phyloP scores from a whole-genome alignment of 495 filamentous ascomycete genomes.

The Melanomma pulvis-pyrius region DNA sequence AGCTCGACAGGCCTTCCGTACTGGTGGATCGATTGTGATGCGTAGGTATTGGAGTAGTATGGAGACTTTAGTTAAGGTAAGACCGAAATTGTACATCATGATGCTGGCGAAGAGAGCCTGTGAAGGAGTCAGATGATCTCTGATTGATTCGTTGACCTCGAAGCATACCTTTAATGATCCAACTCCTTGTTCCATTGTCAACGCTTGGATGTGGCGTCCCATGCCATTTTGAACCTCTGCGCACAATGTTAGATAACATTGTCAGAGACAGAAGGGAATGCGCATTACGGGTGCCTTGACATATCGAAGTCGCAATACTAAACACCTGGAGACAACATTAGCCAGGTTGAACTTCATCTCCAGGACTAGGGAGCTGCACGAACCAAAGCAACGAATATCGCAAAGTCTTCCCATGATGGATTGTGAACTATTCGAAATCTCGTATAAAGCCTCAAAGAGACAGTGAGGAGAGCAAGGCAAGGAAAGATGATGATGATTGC shows the following conservation, averaged over 20 bases:
- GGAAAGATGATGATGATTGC: slow-evolving; percentile 23
- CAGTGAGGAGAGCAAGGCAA: slow-evolving; percentile 7
- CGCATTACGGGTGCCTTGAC: slow-evolving; percentile 19
- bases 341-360: too few species aligned
- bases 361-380: background rate
- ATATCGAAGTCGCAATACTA: slow-evolving; percentile 26
- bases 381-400: slow-evolving; percentile 22
- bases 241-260: background rate
- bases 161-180: slow-evolving; percentile 18
- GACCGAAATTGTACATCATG: slow-evolving; percentile 29
- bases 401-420: slow-evolving; percentile 17
- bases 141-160: background rate
- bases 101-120: slow-evolving; percentile 31
- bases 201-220: slow-evolving; percentile 18
- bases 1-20: slow-evolving; percentile 4
- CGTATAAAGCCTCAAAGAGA: slow-evolving; percentile 14
- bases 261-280: background rate
- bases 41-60: slow-evolving; percentile 28
- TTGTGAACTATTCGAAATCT: slow-evolving; percentile 16
- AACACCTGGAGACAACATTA: slow-evolving; percentile 24
- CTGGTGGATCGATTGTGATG: background rate
- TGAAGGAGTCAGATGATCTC: background rate
- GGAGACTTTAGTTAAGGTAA: slow-evolving; percentile 21
- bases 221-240: slow-evolving; percentile 30
- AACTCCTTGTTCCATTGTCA: slow-evolving; percentile 22